phyloP scores from a whole-genome alignment of 2,329 filamentous ascomycete genomes.

The Hypoxylon sp. region DNA sequence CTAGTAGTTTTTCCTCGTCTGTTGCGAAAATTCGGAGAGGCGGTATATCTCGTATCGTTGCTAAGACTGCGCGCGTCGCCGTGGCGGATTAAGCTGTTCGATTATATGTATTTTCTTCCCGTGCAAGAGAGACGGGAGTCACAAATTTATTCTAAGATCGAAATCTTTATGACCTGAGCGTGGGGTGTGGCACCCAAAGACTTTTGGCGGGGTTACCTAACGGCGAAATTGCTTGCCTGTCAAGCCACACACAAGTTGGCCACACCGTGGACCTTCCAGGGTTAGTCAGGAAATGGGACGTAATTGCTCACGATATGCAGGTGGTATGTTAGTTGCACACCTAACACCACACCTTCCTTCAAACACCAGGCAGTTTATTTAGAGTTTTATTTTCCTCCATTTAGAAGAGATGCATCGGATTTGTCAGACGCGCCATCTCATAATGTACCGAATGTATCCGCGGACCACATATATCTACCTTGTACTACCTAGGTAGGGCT shows the following conservation, averaged over 20 bases:
- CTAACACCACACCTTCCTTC: too few relatives aligned
- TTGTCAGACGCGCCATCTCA: neutral
- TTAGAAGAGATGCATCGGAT: neutral
- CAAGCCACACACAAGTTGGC: slow-evolving; percentile 5
- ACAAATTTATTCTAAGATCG: slow-evolving; percentile 46
- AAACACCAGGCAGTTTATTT: too few relatives aligned
- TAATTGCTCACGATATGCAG: too few relatives aligned
- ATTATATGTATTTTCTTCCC: slow-evolving; percentile 25
- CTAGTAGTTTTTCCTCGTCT: slow-evolving; percentile 15
- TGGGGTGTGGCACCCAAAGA: slow-evolving; percentile 45
- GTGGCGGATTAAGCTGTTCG: slow-evolving; percentile 16
- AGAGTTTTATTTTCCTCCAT: neutral
- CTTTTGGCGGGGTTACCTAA: slow-evolving; percentile 46
- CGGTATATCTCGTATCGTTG: neutral
- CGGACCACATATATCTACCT: neutral
- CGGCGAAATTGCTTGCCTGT: neutral
- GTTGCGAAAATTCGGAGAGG: slow-evolving; percentile 1
- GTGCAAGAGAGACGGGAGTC: slow-evolving; percentile 36
- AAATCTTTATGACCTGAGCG: slow-evolving; percentile 50
- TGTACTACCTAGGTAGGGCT: neutral
- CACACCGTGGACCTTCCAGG: neutral
- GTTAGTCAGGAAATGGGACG: neutral
- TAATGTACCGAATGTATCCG: neutral
- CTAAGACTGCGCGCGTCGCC: slow-evolving; percentile 22
- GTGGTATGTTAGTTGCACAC: too few relatives aligned